phyloP scores from a whole-genome alignment of 2,329 filamentous ascomycete species.

The Paecilomyces sp. region DNA sequence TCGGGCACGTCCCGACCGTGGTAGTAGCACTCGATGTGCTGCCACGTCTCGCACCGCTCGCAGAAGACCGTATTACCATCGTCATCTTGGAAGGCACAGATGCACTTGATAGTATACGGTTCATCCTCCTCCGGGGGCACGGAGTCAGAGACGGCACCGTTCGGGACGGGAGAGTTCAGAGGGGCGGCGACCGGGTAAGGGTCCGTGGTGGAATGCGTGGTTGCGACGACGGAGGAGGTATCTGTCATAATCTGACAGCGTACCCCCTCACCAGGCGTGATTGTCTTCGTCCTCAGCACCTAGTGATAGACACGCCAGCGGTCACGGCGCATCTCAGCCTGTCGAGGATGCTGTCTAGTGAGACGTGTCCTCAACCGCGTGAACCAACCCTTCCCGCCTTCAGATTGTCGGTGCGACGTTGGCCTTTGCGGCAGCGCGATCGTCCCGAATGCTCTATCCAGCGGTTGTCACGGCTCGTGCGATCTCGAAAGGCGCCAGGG shows the following conservation, averaged over 20 bases:
- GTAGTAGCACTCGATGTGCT: slow-evolving; percentile 97
- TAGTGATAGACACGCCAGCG: slow-evolving; percentile 3
- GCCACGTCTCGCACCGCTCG: slow-evolving; percentile 94
- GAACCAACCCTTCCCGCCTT: not conserved
- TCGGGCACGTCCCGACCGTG: slow-evolving; percentile 65
- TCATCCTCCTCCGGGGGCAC: slow-evolving; percentile 38
- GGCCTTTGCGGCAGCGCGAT: not conserved
- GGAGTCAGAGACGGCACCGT: slow-evolving; percentile 36
- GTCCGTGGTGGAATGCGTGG: slow-evolving; percentile 42
- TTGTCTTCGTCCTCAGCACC: slow-evolving; percentile 11
- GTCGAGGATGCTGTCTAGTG: not conserved
- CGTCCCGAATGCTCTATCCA: not conserved
- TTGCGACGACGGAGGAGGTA: slow-evolving; percentile 40
- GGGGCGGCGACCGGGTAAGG: slow-evolving; percentile 39
- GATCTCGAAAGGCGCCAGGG: not conserved
- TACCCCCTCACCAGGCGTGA: slow-evolving; percentile 23
- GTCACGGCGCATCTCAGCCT: slow-evolving; percentile 9
- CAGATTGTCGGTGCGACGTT: not conserved
- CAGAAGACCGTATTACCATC: slow-evolving; percentile 97
- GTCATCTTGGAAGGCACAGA: slow-evolving; percentile 87
- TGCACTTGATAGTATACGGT: slow-evolving; percentile 90
- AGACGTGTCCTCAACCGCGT: not conserved
- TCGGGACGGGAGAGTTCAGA: slow-evolving; percentile 34
- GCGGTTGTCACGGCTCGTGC: not conserved
- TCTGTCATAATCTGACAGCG: slow-evolving; percentile 50